Percentiles rank a stretch among this genome's conserved stretches.
Evolutionary conservation across 192 early-diverging fungal genomes (phyloP).

Genomic region (Martensiomyces pterosporus): DNA sequence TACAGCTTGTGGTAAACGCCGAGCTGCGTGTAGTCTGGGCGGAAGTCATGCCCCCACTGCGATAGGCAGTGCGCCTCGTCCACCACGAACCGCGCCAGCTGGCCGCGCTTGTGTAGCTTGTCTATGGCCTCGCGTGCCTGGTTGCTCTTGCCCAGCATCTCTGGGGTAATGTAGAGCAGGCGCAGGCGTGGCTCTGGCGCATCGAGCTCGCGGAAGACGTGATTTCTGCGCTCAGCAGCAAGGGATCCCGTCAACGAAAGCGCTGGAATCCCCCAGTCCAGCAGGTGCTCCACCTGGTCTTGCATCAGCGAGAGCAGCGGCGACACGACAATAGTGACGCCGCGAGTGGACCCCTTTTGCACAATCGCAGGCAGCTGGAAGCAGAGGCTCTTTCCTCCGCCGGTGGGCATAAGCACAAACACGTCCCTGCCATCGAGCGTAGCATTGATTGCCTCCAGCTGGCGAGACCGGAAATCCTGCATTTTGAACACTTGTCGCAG

Average conservation of each 20-base stretch:
- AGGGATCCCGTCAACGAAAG: conserved; percentile 63
- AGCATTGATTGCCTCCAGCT: conserved; percentile 85
- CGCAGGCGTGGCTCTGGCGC: conserved; percentile 48
- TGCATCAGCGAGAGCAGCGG: conserved; percentile 94
- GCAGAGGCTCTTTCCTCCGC: conserved; percentile 94
- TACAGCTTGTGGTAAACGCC: conserved; percentile 62
- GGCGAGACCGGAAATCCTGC: conserved; percentile 74
- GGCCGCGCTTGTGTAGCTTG: conserved; percentile 54
- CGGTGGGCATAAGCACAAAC: conserved; percentile 98
- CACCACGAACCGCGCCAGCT: conserved; percentile 84
- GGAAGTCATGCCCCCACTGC: conserved; percentile 98
- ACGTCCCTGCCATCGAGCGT: conserved; percentile 77
- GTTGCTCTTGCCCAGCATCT: conserved; percentile 67
- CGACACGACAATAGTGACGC: conserved; percentile 86
- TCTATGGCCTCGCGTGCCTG: conserved; percentile 57
- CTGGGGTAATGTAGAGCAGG: conserved; percentile 87
- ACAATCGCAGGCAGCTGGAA: conserved; percentile 87
- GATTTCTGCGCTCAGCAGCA: conserved; percentile 45
- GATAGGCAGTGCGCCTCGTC: conserved; percentile 97
- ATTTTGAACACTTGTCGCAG: conserved; percentile 68
- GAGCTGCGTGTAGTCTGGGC: conserved; percentile 84
- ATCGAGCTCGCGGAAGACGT: conserved; percentile 58
- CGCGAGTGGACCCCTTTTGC: conserved; percentile 57
- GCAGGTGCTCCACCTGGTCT: conserved; percentile 84
- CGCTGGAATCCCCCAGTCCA: conserved; percentile 57